Base-by-base conservation (phyloP, 169 alveolate species). In the Babesia microti region DNA sequence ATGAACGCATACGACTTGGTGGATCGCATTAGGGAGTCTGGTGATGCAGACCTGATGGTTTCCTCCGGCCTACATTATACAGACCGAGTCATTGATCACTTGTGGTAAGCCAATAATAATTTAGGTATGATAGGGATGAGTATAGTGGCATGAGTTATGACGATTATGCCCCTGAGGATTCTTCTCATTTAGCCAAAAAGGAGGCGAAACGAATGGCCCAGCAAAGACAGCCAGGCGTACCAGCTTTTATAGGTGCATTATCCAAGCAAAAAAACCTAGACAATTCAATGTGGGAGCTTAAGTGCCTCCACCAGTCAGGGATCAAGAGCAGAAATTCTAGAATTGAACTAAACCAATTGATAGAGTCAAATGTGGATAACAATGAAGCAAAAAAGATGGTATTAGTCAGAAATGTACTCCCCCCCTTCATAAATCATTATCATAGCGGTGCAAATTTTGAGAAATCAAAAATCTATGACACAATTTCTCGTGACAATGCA, bases 261-360 rank as follows among this genome's bases (percentile, higher is more conserved):
- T 36, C 70, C 18, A 68, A 79, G 22, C 92, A 89, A 58, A 89
- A 87, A 59, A 80, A 79, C 52, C 79, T 87, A 28, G 99, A 94
- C 58, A 89, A 84, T 54, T 89, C 87, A 41, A 84, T 87, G 72
- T 94, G 99, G 99, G 99, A 94, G 81, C 63, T 91, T 33, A 88
- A 88, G 55, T 57, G 97, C 45, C 83, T 94, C 84, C 75, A 88
- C n/a, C 82, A 83, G 32, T 85, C 97, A 4, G 97, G 97, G 17
- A 91, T 88, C 9, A 80, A 81, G 18, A 34, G 79, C 43, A 36
- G 83, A 22, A 42, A 57, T 44, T 52, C 87, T 27, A 78, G 80
- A 40, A 63, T 72, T 50, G 80, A 78, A 59, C 43, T 83, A 35
- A 72, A 78, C 19, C 70, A 65, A 37, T 70, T 72, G 35, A 76